Conservation (phyloP, 225 moss, liverwort and hornwort species). For the Anthoceros angustus region DNA sequence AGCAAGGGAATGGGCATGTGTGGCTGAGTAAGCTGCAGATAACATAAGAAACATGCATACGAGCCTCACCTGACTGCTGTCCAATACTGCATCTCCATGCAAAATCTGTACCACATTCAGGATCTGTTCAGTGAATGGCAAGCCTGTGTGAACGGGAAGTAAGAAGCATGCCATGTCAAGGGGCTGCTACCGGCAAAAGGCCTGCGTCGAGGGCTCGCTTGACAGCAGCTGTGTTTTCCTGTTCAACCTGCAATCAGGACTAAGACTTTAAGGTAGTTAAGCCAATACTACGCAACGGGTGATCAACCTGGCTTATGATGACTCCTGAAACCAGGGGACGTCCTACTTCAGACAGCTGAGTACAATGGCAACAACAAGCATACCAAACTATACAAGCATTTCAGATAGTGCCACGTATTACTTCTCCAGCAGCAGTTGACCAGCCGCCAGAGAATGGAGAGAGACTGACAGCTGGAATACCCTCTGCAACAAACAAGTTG, state of each 20-base stretch:
- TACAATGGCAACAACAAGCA: background rate
- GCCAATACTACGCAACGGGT: background rate
- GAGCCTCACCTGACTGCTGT: conserved; percentile 42
- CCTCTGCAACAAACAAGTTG: conserved; percentile 39
- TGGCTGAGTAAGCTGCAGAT: background rate
- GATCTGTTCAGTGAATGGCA: background rate
- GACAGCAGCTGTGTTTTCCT: conserved; percentile 45
- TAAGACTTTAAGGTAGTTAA: background rate
- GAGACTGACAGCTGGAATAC: conserved; percentile 71
- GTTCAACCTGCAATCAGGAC: conserved; percentile 34
- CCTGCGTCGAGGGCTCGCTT: conserved; percentile 50
- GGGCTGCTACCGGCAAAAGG: conserved; percentile 51
- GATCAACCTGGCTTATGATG: background rate
- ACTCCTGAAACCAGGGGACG: background rate
- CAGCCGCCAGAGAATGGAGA: conserved; percentile 77
- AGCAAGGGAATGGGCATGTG: conserved; percentile 7
- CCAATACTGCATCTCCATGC: conserved; percentile 90
- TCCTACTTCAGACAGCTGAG: too few species aligned
- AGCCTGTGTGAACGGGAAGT: conserved; percentile 3
- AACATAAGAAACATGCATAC: background rate
- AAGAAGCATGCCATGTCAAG: background rate
- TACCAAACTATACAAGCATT: conserved; percentile 5
- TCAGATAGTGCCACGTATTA: conserved; percentile 11
- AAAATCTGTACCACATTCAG: conserved; percentile 38
- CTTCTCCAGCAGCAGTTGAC: conserved; percentile 61